Evolutionary conservation across 2,329 filamentous ascomycete species (phyloP), one percentile per base, ranked within the genome.

Genomic region (Pyrenochaeta sp.): DNA sequence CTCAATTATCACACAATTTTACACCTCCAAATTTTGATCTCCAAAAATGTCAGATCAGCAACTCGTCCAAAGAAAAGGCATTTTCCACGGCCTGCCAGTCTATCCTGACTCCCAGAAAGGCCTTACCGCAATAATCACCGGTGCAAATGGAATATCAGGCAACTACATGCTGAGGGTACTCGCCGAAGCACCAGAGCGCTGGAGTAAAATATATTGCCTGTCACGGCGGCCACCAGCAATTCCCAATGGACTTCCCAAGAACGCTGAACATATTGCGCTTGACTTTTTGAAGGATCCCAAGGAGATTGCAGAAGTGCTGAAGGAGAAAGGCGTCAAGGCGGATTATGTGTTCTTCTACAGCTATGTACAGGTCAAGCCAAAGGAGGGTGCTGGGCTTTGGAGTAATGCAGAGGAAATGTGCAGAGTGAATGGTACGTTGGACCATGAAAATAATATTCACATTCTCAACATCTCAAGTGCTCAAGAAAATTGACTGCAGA

Each of bases 341-440:
- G 75, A 76, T 47, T 74, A 81, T 51, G 66, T 80, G 14, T 81
- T 81, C 62, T 82, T 80, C 67, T 81, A 76, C 45, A 77, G 77
- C 2, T 82, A 82, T 65, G 68, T 80, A n/a, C 79, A 82, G 48
- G 73, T 74, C 0, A 62, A 71, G 20, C 77, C 77, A 1, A 76
- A 76, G 41, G 63, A 69, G 11, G 74, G 75, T 2, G 63, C 66
- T 10, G 66, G 70, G 1, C 57, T 78, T 7, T 81, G 78, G 78
- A 74, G 72, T 15, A 74, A 79, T 53, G 76, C 75, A 5, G 74
- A 81, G 13, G 76, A 80, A 51, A 67, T 81, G 58, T 72, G 73
- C 17, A 70, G 69, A 18, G 70, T 80, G 8, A 82, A 82, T 51
- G 48, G 61, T 61, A 44, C 24, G 54, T 53, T 9, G n/a, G n/a